These are phyloP conservation scores for Dendrobium chrysotoxum DNA, from an alignment of 106 monocot species.

Conservation along the genomic window DNA sequence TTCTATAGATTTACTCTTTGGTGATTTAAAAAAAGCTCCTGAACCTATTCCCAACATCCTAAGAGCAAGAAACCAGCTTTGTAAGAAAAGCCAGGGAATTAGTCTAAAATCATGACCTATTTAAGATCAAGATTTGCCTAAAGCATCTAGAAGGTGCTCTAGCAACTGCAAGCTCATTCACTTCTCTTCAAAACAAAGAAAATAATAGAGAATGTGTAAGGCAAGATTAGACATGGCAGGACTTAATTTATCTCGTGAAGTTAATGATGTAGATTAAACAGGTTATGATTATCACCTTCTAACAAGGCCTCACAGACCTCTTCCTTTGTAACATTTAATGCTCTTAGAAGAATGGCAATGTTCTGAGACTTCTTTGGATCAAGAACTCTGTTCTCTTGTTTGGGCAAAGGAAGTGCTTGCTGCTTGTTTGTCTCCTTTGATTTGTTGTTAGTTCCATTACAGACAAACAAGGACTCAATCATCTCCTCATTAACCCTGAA, in stretches of 20 bases:
- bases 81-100: neutral
- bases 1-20: no score
- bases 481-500: slow-evolving; percentile 80
- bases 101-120: neutral
- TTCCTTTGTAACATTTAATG: slow-evolving; percentile 76
- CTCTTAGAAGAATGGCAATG: slow-evolving; percentile 75
- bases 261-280: neutral
- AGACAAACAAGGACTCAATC: slow-evolving; percentile 81
- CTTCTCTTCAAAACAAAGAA: neutral
- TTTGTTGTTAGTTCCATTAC: slow-evolving; percentile 20
- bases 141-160: neutral
- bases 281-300: slow-evolving; percentile 43
- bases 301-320: slow-evolving; percentile 71
- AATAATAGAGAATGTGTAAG: no score
- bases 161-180: neutral
- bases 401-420: slow-evolving; percentile 27
- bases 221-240: no score
- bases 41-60: neutral
- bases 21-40: no score
- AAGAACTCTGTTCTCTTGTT: slow-evolving; percentile 51
- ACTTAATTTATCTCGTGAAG: no score
- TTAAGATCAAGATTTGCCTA: neutral
- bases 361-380: slow-evolving; percentile 91
- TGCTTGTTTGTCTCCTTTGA: slow-evolving; percentile 32
- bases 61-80: neutral